phyloP scores from a whole-genome alignment of 73 alveolate genomes.

The Symbiodinium pilosum region DNA sequence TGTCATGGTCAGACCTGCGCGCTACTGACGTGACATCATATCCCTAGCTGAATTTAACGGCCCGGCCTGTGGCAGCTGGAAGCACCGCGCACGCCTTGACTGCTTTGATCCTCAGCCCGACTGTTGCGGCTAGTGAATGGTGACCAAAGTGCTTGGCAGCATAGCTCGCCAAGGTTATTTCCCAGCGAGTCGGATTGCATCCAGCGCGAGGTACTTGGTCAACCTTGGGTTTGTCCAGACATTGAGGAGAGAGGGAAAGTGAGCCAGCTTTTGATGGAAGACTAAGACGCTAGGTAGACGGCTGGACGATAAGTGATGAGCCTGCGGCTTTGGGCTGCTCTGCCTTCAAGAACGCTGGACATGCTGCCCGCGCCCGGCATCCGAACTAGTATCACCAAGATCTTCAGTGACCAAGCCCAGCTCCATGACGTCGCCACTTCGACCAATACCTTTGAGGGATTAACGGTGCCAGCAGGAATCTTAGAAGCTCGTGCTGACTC shows the following conservation, averaged over 20 bases:
- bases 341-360: conserved; percentile 95
- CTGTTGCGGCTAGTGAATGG: neutral
- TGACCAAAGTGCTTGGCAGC: neutral
- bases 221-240: too few species aligned
- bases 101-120: conserved; percentile 70
- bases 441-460: conserved; percentile 96
- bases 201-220: conserved; percentile 78
- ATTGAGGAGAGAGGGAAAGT: too few species aligned
- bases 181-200: conserved; percentile 94
- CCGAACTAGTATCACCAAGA: neutral
- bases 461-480: conserved; percentile 99
- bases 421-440: conserved; percentile 92
- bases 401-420: neutral
- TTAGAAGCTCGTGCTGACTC: too few species aligned
- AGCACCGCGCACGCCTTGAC: conserved; percentile 91
- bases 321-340: conserved; percentile 99
- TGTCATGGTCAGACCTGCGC: conserved; percentile 82
- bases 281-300: conserved; percentile 38
- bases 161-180: neutral
- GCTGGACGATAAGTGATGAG: conserved; percentile 98
- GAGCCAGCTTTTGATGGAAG: too few species aligned
- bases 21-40: neutral
- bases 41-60: neutral
- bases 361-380: too few species aligned
- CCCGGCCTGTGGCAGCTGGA: conserved; percentile 95